Evolutionary conservation across 495 filamentous ascomycete genomes (phyloP).

Genomic region (Podospora pseudoanserina): DNA sequence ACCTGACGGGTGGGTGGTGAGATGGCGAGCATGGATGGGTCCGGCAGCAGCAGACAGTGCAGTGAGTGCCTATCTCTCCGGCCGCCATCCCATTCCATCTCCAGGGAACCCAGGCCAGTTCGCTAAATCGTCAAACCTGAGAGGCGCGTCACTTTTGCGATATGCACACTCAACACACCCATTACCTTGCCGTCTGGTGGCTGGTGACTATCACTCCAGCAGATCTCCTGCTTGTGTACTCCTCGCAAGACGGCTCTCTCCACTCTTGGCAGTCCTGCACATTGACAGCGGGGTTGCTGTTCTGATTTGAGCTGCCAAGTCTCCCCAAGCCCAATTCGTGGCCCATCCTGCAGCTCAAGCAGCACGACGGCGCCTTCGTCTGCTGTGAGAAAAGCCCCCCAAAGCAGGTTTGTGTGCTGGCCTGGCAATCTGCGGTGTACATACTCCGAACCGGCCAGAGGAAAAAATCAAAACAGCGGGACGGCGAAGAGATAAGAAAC

Average conservation of each 20-base stretch:
- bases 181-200: neutral
- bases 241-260: neutral
- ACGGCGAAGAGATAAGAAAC: neutral
- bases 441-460: too few species aligned
- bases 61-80: neutral
- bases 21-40: slow-evolving; percentile 2
- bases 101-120: slow-evolving; percentile 18
- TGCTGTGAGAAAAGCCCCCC: neutral
- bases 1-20: neutral
- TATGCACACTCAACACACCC: slow-evolving; percentile 3
- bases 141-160: slow-evolving; percentile 16
- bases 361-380: slow-evolving; percentile 3
- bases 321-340: neutral
- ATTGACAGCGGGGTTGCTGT: slow-evolving; percentile 7
- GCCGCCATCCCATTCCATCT: slow-evolving; percentile 9
- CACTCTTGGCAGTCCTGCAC: slow-evolving; percentile 7
- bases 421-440: neutral
- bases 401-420: neutral
- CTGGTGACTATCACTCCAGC: neutral
- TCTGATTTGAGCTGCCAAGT: neutral
- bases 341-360: neutral
- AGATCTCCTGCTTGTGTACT: neutral
- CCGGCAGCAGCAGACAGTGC: slow-evolving; percentile 4
- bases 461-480: neutral
- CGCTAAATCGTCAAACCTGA: slow-evolving; percentile 20